Conservation (phyloP, 2,329 filamentous ascomycete genomes). For the Cladosporium sp. region DNA sequence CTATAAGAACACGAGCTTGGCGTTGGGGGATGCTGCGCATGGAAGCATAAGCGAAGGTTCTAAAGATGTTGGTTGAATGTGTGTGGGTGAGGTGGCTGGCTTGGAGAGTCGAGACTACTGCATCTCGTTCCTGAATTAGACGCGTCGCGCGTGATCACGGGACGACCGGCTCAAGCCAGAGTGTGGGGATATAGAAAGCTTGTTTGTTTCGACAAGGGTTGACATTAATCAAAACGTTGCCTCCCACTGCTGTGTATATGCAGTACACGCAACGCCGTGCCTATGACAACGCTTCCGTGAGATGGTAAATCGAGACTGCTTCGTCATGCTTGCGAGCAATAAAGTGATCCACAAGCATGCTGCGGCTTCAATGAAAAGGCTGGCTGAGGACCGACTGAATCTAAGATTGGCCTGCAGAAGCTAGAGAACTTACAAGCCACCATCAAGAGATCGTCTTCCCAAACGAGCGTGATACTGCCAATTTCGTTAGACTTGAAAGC, state of each 20-base stretch:
- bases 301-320: too few species aligned
- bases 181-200: neutral
- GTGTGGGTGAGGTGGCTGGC: neutral
- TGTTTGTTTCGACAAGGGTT: neutral
- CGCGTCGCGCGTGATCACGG: neutral
- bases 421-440: constrained; percentile 6
- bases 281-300: neutral
- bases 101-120: neutral
- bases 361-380: neutral
- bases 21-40: neutral
- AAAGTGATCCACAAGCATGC: neutral
- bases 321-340: neutral
- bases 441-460: neutral
- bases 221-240: neutral
- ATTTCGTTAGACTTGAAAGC: neutral
- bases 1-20: neutral
- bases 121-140: neutral
- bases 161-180: neutral
- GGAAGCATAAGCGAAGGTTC: neutral
- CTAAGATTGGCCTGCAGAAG: neutral
- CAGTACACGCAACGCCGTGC: neutral
- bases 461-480: neutral
- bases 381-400: neutral
- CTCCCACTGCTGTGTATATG: neutral
- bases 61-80: neutral